Conservation (phyloP, 1,284 basidiomycete species). For the Blastosporella zonata region DNA sequence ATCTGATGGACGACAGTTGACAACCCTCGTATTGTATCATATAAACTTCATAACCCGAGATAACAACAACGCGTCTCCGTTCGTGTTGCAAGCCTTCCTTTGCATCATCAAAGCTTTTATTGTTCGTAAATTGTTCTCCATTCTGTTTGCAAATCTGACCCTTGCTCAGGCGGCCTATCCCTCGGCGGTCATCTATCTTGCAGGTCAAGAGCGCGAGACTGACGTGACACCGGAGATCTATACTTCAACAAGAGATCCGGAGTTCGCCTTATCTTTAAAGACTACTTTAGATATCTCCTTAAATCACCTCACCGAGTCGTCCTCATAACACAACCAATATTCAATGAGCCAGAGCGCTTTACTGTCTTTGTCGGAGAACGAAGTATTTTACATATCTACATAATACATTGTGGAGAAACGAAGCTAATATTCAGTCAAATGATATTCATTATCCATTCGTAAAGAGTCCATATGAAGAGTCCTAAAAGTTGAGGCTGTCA, state of each 20-base stretch:
- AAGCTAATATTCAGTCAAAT: no score
- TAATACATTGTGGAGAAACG: no score
- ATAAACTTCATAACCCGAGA: no score
- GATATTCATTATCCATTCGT: no score
- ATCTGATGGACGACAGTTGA: background rate
- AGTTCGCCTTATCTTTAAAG: no score
- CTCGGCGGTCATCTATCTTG: background rate
- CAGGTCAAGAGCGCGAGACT: background rate
- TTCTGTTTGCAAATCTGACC: background rate
- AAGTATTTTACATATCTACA: no score
- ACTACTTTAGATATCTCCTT: no score
- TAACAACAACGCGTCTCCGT: background rate
- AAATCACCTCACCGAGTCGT: no score
- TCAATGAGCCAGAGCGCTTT: no score
- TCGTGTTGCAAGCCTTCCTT: background rate
- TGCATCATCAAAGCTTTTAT: background rate
- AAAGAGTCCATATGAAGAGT: background rate
- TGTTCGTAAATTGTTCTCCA: background rate
- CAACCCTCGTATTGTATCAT: background rate
- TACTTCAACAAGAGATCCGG: background rate
- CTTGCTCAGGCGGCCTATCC: background rate
- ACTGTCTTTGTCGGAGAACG: no score
- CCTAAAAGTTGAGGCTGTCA: background rate
- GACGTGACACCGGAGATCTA: background rate
- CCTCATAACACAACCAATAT: no score